phyloP scores from a whole-genome alignment of 1,284 basidiomycete species.

The Irpex sp. region DNA sequence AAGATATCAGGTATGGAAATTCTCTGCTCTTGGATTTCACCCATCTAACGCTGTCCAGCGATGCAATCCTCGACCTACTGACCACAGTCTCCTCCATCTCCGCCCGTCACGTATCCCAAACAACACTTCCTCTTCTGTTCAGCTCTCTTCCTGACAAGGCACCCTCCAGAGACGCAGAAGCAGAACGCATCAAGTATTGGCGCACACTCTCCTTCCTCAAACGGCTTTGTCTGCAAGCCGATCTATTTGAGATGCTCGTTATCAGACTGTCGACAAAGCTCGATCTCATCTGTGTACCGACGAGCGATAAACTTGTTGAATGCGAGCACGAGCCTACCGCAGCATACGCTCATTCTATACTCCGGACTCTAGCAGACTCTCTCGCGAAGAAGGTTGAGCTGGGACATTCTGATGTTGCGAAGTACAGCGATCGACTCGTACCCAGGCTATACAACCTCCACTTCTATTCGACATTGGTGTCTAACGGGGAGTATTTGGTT shows the following conservation, averaged over 20 bases:
- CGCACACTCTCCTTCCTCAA: constrained; percentile 70
- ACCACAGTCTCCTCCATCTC: constrained; percentile 60
- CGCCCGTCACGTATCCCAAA: constrained; percentile 68
- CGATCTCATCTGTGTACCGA: constrained; percentile 60
- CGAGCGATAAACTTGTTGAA: not conserved
- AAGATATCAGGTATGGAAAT: constrained; percentile 48
- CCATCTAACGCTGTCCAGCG: constrained; percentile 36
- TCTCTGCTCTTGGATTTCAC: not conserved
- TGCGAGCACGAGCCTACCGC: constrained; percentile 51
- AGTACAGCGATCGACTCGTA: constrained; percentile 75
- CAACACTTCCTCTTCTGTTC: constrained; percentile 82
- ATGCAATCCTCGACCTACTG: constrained; percentile 67
- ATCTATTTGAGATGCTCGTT: constrained; percentile 84
- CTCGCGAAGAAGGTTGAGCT: constrained; percentile 62
- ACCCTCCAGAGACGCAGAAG: constrained; percentile 51
- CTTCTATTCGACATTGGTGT: constrained; percentile 48
- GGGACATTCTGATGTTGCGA: constrained; percentile 68
- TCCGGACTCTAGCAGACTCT: constrained; percentile 64
- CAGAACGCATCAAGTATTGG: constrained; percentile 63
- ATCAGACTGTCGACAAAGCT: constrained; percentile 80
- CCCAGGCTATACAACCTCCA: constrained; percentile 72
- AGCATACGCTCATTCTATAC: constrained; percentile 83
- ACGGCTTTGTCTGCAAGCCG: constrained; percentile 70
- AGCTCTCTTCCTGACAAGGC: constrained; percentile 65
- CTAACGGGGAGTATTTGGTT: constrained; percentile 32